Evolutionary conservation across 495 filamentous ascomycete species (phyloP).

Genomic region (Trichoderma parareesei): DNA sequence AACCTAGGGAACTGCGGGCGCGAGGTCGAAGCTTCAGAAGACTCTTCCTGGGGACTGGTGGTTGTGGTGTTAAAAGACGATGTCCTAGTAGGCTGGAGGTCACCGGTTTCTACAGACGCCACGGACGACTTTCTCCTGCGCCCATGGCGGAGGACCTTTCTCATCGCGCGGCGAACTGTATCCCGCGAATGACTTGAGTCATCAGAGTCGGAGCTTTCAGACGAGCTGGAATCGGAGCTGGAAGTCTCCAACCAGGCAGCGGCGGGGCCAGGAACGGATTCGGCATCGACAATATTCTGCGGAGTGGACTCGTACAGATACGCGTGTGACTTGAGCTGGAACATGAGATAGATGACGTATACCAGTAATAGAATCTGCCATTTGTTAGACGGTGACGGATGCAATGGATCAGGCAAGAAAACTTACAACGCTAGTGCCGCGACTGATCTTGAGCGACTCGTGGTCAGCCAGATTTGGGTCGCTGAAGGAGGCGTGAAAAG

Average conservation of each 20-base stretch:
- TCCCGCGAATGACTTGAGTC: conserved; percentile 52
- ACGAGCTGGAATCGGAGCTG: conserved; percentile 43
- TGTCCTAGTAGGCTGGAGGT: conserved; percentile 16
- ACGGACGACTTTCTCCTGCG: conserved; percentile 61
- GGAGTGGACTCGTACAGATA: conserved; percentile 89
- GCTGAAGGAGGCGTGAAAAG: conserved; percentile 82
- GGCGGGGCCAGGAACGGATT: conserved; percentile 76
- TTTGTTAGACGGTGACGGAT: conserved; percentile 6
- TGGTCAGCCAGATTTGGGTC: conserved; percentile 52
- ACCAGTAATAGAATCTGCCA: conserved; percentile 64
- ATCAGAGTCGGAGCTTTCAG: conserved; percentile 56
- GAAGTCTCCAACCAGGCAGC: conserved; percentile 67
- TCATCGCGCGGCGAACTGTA: conserved; percentile 60
- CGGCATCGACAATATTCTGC: conserved; percentile 81
- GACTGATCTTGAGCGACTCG: conserved; percentile 72
- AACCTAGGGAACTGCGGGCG: conserved; percentile 19
- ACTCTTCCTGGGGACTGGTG: conserved; percentile 17
- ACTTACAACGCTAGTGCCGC: conserved; percentile 80
- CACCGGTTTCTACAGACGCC: conserved; percentile 47
- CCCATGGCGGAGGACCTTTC: conserved; percentile 52
- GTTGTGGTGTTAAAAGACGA: conserved; percentile 23
- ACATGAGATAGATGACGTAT: conserved; percentile 77
- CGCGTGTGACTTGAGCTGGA: conserved; percentile 85
- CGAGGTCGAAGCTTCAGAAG: conserved; percentile 20
- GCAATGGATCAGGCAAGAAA: not conserved